Conservation (phyloP, 225 moss, liverwort and hornwort genomes). For the Bryum argenteum region DNA sequence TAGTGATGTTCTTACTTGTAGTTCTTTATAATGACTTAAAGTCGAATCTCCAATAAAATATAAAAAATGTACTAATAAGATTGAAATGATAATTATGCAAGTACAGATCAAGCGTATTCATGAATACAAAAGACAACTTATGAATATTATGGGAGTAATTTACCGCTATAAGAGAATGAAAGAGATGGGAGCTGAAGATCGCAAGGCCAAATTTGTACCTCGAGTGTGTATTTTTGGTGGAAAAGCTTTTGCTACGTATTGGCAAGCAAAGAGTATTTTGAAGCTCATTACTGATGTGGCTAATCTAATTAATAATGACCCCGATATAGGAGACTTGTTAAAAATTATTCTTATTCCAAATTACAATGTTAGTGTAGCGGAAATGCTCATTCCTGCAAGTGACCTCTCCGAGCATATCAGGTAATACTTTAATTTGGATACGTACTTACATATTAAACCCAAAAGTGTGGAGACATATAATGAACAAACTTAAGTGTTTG, state of each 20-base stretch:
- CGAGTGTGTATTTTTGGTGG: constrained; percentile 95
- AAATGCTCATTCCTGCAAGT: constrained; percentile 94
- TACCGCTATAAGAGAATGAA: constrained; percentile 95
- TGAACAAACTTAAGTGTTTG: no score
- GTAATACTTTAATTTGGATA: constrained; percentile 28
- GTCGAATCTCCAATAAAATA: background rate
- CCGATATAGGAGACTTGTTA: constrained; percentile 83
- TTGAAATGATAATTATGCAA: background rate
- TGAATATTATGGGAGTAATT: constrained; percentile 91
- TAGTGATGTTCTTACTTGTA: no score
- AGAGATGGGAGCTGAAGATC: constrained; percentile 70
- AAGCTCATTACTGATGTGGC: constrained; percentile 85
- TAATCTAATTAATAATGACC: constrained; percentile 71
- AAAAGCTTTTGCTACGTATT: constrained; percentile 96
- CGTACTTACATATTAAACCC: background rate
- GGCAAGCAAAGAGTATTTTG: constrained; percentile 88
- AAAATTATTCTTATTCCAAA: constrained; percentile 95
- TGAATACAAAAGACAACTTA: constrained; percentile 96
- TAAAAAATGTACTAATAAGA: background rate
- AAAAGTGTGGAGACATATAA: no score
- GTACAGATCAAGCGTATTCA: constrained; percentile 92
- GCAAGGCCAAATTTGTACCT: constrained; percentile 77
- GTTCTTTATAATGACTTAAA: no score
- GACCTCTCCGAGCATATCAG: constrained; percentile 97
- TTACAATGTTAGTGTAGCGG: constrained; percentile 94